Conservation (phyloP, 805 yeast genomes). For the Scheffersomyces coipomensis region DNA sequence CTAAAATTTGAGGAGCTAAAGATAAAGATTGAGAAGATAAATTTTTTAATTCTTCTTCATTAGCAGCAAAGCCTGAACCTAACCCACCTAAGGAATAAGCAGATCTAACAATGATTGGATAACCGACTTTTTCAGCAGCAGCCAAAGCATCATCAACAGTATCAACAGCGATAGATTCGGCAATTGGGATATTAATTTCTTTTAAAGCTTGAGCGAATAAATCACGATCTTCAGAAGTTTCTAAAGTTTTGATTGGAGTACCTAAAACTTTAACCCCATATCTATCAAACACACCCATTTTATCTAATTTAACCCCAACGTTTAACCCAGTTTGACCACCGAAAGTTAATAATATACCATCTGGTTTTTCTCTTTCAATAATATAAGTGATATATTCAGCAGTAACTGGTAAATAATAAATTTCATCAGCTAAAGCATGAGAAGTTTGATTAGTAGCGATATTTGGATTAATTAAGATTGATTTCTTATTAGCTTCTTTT, state of each 20-base stretch:
- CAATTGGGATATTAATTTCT: slow-evolving; percentile 94
- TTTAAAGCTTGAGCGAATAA: slow-evolving; percentile 92
- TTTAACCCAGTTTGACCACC: slow-evolving; percentile 99
- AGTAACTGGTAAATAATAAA: slow-evolving; percentile 93
- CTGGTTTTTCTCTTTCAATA: slow-evolving; percentile 94
- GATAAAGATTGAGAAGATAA: slow-evolving; percentile 87
- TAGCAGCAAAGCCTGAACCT: slow-evolving; percentile 94
- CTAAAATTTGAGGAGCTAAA: slow-evolving; percentile 90
- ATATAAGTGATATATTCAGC: slow-evolving; percentile 94
- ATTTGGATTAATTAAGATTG: slow-evolving; percentile 90
- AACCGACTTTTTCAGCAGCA: slow-evolving; percentile 89
- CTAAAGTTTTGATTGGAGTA: slow-evolving; percentile 93
- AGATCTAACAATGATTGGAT: slow-evolving; percentile 95
- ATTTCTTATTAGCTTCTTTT: slow-evolving; percentile 81
- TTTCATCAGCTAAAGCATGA: slow-evolving; percentile 91
- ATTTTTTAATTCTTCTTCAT: slow-evolving; percentile 78
- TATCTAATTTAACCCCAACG: slow-evolving; percentile 92
- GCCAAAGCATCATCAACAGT: slow-evolving; percentile 86
- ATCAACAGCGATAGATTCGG: slow-evolving; percentile 94
- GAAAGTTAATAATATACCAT: slow-evolving; percentile 91
- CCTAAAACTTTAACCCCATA: slow-evolving; percentile 94
- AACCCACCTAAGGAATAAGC: slow-evolving; percentile 97
- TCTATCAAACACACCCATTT: slow-evolving; percentile 90
- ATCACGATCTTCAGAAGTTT: slow-evolving; percentile 97
- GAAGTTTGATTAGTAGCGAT: slow-evolving; percentile 97